Evolutionary conservation across 495 filamentous ascomycete species (phyloP).

Genomic region (Trichoderma gamsii): DNA sequence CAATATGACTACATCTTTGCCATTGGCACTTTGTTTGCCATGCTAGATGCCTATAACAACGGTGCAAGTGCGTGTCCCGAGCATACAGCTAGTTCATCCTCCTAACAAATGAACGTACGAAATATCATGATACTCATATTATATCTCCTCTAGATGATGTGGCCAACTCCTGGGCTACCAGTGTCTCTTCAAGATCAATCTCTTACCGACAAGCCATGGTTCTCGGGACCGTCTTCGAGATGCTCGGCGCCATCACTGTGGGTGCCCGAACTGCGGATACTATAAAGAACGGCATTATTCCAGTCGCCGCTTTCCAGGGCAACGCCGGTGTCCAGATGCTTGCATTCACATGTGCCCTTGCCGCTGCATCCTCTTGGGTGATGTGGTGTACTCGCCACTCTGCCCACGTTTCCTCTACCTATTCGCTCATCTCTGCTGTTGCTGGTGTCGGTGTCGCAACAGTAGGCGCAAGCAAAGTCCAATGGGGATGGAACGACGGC

Average conservation of each 20-base stretch:
- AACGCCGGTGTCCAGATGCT: constrained; percentile 56
- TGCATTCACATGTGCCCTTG: constrained; percentile 52
- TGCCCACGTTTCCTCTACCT: constrained; percentile 58
- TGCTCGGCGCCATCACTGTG: constrained; percentile 51
- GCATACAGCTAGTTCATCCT: not conserved
- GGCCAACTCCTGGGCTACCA: constrained; percentile 66
- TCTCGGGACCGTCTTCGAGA: constrained; percentile 57
- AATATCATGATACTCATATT: not conserved
- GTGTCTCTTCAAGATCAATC: constrained; percentile 61
- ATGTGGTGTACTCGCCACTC: constrained; percentile 60
- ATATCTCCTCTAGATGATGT: constrained; percentile 51
- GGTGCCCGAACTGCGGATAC: constrained; percentile 55
- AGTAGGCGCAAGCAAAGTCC: constrained; percentile 47
- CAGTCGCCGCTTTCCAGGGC: constrained; percentile 39
- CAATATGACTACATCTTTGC: constrained; percentile 56
- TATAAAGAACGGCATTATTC: constrained; percentile 56
- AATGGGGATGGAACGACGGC: constrained; percentile 59
- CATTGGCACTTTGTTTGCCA: constrained; percentile 61
- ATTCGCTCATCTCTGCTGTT: constrained; percentile 57
- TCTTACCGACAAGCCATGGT: constrained; percentile 59
- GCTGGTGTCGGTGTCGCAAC: constrained; percentile 55
- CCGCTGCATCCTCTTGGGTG: constrained; percentile 40
- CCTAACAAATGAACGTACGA: constrained; percentile 31
- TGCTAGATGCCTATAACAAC: constrained; percentile 52
- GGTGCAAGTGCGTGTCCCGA: constrained; percentile 48